Base-by-base conservation (phyloP, 2,329 filamentous ascomycete species). In the Basipetospora chlamydospora region DNA sequence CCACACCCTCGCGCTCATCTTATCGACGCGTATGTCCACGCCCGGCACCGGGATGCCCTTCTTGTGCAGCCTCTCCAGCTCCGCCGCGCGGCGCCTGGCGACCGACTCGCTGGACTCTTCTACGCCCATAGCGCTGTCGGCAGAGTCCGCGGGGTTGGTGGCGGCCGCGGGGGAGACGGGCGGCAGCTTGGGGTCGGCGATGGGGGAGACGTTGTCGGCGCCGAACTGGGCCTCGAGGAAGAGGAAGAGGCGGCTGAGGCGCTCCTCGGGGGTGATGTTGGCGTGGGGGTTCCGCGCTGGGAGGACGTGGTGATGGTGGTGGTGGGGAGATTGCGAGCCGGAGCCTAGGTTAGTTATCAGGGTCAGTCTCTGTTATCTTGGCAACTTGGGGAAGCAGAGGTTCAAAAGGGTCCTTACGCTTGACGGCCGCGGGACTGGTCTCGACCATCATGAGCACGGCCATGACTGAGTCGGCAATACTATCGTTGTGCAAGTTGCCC, bases 221-320 rank as follows among this genome's bases (percentile, higher is more conserved):
- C 90, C 90, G 52, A 98, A 98, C 55, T 98, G 90, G 3, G 87
- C 83, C 63, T 98, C 90, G 11, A 98, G 77, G 63, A 98, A 94
- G 75, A 94, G 83, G 59, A 92, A 80, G 15, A 98, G 74, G 23
- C 88, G 78, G 43, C 80, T 73, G 28, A 96, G 75, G 28, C 84
- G 80, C 47, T 93, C 84, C 30, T 79, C 67, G 0, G 86, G 67
- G 8, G 70, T 70, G 28, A 85, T 59, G 30, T 80, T 70, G 10
- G 78, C 71, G 55, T 93, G 85, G 0, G 78, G 80, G 51, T 94
- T 90, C 17, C 60, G 55, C 39, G 44, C 46, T 17, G 46, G 62
- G 58, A 26, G 66, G 54, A 28, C 57, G 35, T 49, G 44, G 15
- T 42, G 55, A 42, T 77, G 71, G 4, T 58, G 70, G 59, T 67